Conservation (phyloP, 2,329 filamentous ascomycete genomes). For the Coniochaeta ligniaria region DNA sequence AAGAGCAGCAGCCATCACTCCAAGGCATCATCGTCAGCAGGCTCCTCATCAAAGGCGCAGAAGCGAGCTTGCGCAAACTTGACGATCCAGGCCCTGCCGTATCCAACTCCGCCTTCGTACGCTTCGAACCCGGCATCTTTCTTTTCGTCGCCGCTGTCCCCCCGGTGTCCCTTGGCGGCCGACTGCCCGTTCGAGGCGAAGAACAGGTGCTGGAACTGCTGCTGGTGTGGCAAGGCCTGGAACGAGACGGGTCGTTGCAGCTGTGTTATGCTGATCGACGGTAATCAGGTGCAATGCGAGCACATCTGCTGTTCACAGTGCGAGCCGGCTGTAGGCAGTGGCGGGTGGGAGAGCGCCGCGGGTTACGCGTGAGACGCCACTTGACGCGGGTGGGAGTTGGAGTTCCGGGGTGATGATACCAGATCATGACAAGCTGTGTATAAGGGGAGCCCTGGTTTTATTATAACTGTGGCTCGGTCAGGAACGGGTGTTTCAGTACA, state of each 20-base stretch:
- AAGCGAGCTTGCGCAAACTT: slow-evolving; percentile 32
- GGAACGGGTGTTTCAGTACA: not conserved
- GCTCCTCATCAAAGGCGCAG: slow-evolving; percentile 18
- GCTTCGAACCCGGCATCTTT: slow-evolving; percentile 20
- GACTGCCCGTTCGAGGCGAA: slow-evolving; percentile 42
- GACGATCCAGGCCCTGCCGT: slow-evolving; percentile 33
- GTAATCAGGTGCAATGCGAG: slow-evolving; percentile 41
- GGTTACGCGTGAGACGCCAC: not conserved
- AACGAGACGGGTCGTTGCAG: slow-evolving; percentile 42
- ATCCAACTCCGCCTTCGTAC: slow-evolving; percentile 39
- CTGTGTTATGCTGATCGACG: slow-evolving; percentile 45
- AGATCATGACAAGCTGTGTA: not conserved
- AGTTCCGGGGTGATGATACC: not conserved
- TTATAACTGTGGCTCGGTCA: not conserved
- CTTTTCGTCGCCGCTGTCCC: slow-evolving; percentile 20
- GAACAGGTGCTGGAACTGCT: slow-evolving; percentile 46
- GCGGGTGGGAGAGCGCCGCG: not conserved
- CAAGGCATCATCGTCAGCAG: slow-evolving; percentile 3
- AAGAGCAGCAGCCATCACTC: slow-evolving; percentile 8
- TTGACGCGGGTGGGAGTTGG: not conserved
- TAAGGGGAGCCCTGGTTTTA: not conserved
- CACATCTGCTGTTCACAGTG: slow-evolving; percentile 47
- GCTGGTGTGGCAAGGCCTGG: slow-evolving; percentile 48
- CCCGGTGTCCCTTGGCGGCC: slow-evolving; percentile 34
- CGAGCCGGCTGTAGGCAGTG: slow-evolving; percentile 27